phyloP scores from a whole-genome alignment of 768 basidiomycete species.

The Tylopilus vinaceipallidus region DNA sequence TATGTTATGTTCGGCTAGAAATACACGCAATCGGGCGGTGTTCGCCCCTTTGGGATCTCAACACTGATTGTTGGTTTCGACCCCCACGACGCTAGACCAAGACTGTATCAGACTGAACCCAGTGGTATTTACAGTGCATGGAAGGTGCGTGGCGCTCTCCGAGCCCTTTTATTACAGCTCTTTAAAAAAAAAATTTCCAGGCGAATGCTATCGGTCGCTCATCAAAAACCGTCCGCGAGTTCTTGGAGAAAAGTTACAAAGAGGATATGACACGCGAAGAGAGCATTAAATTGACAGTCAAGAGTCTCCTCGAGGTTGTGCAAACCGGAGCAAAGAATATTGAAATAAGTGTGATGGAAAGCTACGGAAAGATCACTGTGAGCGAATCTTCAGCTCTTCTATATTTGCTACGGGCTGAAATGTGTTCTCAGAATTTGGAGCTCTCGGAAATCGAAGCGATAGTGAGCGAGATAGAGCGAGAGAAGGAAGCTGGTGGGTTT shows the following conservation, averaged over 20 bases:
- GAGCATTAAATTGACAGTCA: slow-evolving; percentile 91
- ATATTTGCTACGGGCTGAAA: not conserved
- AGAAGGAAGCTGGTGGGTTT: slow-evolving; percentile 87
- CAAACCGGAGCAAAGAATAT: slow-evolving; percentile 99
- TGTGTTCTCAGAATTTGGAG: slow-evolving; percentile 66
- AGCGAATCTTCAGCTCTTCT: slow-evolving; percentile 15
- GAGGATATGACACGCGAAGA: slow-evolving; percentile 88
- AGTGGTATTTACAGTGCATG: slow-evolving; percentile 97
- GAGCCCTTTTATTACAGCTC: not conserved
- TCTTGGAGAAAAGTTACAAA: slow-evolving; percentile 96
- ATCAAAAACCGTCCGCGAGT: slow-evolving; percentile 97
- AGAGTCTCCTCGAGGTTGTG: slow-evolving; percentile 94
- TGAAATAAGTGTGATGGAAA: slow-evolving; percentile 97
- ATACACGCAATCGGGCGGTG: slow-evolving; percentile 99
- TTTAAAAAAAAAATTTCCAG: slow-evolving; percentile 38
- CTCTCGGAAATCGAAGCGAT: slow-evolving; percentile 87
- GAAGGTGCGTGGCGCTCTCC: slow-evolving; percentile 61
- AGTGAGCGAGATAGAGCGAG: slow-evolving; percentile 89
- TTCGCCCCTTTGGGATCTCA: slow-evolving; percentile 96
- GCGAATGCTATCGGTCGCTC: slow-evolving; percentile 98
- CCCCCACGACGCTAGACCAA: slow-evolving; percentile 82
- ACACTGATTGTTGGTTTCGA: slow-evolving; percentile 97
- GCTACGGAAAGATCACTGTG: slow-evolving; percentile 90
- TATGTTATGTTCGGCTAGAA: slow-evolving; percentile 45
- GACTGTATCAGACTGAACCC: slow-evolving; percentile 95